Percentiles rank a stretch among this genome's conserved stretches.
Conservation (phyloP, 768 basidiomycete species). For the Boletus rubescentipes region DNA sequence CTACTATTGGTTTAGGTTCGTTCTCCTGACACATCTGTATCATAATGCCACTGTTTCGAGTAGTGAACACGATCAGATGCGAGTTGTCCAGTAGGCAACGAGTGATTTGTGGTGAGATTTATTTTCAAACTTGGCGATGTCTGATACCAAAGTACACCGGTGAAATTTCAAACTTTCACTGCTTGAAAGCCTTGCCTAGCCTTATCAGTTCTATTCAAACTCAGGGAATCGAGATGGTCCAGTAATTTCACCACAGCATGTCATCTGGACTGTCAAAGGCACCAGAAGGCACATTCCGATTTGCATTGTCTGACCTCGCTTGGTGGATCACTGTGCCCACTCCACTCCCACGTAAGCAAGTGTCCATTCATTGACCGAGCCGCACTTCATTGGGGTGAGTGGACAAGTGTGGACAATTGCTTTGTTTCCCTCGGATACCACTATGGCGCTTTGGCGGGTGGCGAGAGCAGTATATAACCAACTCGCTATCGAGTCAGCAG, state of each 20-base stretch:
- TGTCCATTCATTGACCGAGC: conserved; percentile 11
- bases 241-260: conserved; percentile 4
- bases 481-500: neutral
- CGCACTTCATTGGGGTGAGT: conserved; percentile 6
- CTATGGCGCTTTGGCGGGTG: conserved; percentile 25
- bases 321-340: neutral
- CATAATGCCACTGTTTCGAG: neutral
- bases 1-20: neutral
- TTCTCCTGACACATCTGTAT: neutral
- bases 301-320: conserved; percentile 15
- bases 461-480: conserved; percentile 29
- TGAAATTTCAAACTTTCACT: neutral
- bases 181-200: neutral
- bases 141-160: neutral
- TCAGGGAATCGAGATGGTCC: neutral
- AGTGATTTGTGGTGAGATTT: conserved; percentile 6
- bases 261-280: conserved; percentile 2
- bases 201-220: neutral
- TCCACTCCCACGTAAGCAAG: conserved; percentile 10
- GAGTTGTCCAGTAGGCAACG: neutral
- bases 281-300: neutral
- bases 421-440: conserved; percentile 20
- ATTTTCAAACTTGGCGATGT: neutral
- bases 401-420: conserved; percentile 10
- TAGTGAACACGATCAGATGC: neutral